A percentile compares a stretch with the other conserved stretches of the same genome.
Conservation (phyloP, 2,329 filamentous ascomycete genomes). For the Lachnellula hyalina region DNA sequence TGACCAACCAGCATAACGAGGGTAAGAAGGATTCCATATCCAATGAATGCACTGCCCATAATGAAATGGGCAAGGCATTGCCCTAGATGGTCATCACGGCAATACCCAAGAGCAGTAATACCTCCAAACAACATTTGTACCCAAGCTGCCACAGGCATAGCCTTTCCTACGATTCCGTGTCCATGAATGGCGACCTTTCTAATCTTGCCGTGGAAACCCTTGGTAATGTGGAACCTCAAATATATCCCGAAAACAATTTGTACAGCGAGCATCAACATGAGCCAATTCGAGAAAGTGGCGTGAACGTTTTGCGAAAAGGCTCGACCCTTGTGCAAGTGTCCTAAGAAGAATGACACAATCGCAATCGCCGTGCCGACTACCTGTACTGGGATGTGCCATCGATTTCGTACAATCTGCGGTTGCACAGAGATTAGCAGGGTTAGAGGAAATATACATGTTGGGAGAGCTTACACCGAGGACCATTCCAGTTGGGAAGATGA, state of each 20-base stretch:
- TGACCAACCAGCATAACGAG: conserved; percentile 86
- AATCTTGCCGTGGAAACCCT: conserved; percentile 74
- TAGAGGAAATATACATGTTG: not conserved
- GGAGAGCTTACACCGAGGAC: conserved; percentile 69
- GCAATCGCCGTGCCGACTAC: conserved; percentile 68
- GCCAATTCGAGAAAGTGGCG: conserved; percentile 68
- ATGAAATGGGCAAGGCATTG: conserved; percentile 97
- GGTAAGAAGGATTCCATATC: conserved; percentile 81
- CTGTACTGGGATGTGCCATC: conserved; percentile 93
- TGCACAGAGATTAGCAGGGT: conserved; percentile 9
- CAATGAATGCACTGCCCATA: conserved; percentile 96
- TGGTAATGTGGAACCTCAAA: conserved; percentile 82
- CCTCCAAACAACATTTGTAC: conserved; percentile 94
- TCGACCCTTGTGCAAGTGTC: conserved; percentile 83
- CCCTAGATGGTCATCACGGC: conserved; percentile 81
- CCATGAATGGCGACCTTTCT: conserved; percentile 64
- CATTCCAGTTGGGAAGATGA: conserved; percentile 94
- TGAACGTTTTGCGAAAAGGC: conserved; percentile 82
- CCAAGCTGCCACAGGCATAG: conserved; percentile 83
- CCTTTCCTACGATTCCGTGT: conserved; percentile 80
- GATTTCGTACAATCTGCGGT: conserved; percentile 72
- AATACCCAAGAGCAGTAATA: conserved; percentile 88
- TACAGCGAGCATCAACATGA: conserved; percentile 72
- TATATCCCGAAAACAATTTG: conserved; percentile 83
- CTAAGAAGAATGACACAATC: conserved; percentile 81